These are phyloP conservation scores for Fusarium anguioides DNA, from an alignment of 2,329 filamentous ascomycete genomes.

Conservation along the genomic window DNA sequence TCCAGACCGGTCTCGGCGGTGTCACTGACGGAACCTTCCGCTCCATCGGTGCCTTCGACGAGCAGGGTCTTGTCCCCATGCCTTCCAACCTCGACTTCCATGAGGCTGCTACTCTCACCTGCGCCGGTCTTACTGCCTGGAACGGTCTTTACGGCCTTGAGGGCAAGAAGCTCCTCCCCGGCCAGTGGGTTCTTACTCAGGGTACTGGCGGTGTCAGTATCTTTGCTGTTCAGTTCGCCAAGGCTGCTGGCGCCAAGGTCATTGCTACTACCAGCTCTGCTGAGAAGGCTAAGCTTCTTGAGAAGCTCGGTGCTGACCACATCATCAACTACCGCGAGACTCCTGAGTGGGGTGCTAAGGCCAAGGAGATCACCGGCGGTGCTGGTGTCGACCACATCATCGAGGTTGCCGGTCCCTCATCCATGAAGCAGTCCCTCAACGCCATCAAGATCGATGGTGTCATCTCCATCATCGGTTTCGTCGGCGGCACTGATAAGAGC, in stretches of 20 bases:
- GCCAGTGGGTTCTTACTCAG: constrained; percentile 71
- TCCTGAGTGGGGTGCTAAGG: constrained; percentile 58
- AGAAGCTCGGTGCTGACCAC: constrained; percentile 61
- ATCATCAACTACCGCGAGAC: constrained; percentile 63
- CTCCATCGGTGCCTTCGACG: constrained; percentile 73
- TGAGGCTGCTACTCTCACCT: constrained; percentile 68
- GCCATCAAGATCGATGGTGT: constrained; percentile 60
- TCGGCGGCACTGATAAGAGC: constrained; percentile 44
- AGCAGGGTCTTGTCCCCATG: constrained; percentile 73
- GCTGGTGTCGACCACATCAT: constrained; percentile 60
- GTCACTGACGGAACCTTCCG: constrained; percentile 74
- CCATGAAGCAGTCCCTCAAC: constrained; percentile 58
- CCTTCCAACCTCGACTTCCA: constrained; percentile 65
- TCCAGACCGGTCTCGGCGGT: constrained; percentile 72
- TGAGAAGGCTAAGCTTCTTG: constrained; percentile 57
- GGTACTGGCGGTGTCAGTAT: constrained; percentile 77
- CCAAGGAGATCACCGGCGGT: constrained; percentile 56
- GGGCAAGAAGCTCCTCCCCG: constrained; percentile 60
- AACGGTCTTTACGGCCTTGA: constrained; percentile 71
- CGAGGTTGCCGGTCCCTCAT: constrained; percentile 59
- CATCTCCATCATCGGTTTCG: constrained; percentile 56
- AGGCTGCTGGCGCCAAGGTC: constrained; percentile 60
- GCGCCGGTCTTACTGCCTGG: constrained; percentile 73
- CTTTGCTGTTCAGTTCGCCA: constrained; percentile 71
- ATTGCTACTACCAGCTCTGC: constrained; percentile 61